Evolutionary conservation across 768 basidiomycete genomes (phyloP), one percentile per base, ranked within the genome.

Genomic region (Phaeotremella skinneri): DNA sequence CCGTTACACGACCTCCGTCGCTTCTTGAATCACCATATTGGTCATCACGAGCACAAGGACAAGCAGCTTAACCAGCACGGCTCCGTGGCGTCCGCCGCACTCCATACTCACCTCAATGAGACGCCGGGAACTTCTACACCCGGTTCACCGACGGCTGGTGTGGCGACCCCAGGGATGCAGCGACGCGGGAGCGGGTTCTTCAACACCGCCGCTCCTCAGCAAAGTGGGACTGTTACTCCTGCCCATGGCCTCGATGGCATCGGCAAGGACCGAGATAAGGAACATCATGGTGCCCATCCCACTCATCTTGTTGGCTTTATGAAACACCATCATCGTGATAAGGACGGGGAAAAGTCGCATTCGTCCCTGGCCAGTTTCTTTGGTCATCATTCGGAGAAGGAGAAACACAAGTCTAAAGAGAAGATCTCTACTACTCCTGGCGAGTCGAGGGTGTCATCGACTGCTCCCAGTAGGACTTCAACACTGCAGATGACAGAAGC

Each of bases 1-100:
- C 88, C 91, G 2, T 83, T 98, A 51, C 85, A 89, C 78, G 93
- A 97, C 77, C 85, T 97, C 70, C 91, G 91, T 75, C 88, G 92
- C 27, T 96, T 98, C 80, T 83, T 99, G 63, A 90, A 94, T 79
- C 85, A 89, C 78, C 91, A 94, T 79, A 85, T 94, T 49, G 85
- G 85, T 58, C 85, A 88, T 68, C 79, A 79, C 47, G 72, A 78
- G 21, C 55, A 68, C 31, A 56, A 72, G 45, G 61, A 67, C 45
- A 59, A 64, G 43, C 61, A 67, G 42, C 39, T 39, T 14, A 50
- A 7, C 17, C 25, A 48, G 47, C 54, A 59, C 51, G 62, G 53
- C 21, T 64, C 64, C 9, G 61, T 64, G 25, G 67, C 65, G 16
- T 45, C 62, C 21, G 67, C 65, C 20, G 66, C 71, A 21, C 39